phyloP scores from a whole-genome alignment of 2,329 filamentous ascomycete genomes.

The Penicillium sp. region DNA sequence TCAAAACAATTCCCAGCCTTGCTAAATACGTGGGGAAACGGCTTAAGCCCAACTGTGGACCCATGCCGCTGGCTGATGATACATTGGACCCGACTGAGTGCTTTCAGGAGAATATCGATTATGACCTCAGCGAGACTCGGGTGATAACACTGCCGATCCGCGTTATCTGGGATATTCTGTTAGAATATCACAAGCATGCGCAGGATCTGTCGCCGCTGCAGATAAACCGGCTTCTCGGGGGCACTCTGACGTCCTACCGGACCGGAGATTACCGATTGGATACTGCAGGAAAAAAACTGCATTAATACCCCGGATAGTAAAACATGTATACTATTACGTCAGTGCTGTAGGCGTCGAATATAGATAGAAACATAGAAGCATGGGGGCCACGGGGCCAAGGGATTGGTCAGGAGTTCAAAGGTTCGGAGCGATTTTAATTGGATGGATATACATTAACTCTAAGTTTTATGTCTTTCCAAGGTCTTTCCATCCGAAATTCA shows the following conservation, averaged over 20 bases:
- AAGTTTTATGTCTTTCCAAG: neutral
- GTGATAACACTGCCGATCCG: slow-evolving; percentile 30
- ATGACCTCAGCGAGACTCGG: slow-evolving; percentile 33
- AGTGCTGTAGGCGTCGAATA: neutral
- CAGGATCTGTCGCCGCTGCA: slow-evolving; percentile 20
- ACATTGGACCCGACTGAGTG: slow-evolving; percentile 21
- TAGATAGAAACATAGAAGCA: neutral
- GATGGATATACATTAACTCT: neutral
- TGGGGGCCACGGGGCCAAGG: neutral
- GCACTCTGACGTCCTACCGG: slow-evolving; percentile 29
- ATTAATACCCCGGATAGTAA: slow-evolving; percentile 2
- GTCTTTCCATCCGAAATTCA: neutral
- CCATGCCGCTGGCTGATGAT: slow-evolving; percentile 21
- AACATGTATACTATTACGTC: neutral
- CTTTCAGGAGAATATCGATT: slow-evolving; percentile 35
- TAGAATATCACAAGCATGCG: slow-evolving; percentile 37
- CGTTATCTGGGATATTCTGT: slow-evolving; percentile 36
- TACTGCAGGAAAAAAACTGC: neutral
- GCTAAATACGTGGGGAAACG: slow-evolving; percentile 28
- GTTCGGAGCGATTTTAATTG: neutral
- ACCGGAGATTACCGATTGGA: slow-evolving; percentile 9
- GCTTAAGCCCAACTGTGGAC: slow-evolving; percentile 26
- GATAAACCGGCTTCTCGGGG: slow-evolving; percentile 31
- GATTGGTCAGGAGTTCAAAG: neutral
- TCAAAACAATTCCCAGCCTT: slow-evolving; percentile 36